Conservation (phyloP, 2,329 filamentous ascomycete genomes). For the Pyricularia sp. region DNA sequence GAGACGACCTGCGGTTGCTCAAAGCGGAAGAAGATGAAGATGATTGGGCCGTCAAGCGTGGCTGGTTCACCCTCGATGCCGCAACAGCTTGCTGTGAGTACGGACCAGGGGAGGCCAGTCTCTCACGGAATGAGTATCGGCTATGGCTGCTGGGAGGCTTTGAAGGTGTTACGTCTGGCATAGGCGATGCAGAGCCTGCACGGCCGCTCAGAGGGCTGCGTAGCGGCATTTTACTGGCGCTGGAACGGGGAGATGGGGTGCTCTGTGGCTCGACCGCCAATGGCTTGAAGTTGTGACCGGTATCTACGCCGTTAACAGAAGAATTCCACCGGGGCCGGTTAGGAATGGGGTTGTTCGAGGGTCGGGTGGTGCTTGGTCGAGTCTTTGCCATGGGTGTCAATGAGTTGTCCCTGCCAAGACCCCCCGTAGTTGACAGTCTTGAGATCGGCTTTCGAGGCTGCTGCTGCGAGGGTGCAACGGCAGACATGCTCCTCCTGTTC, state of each 20-base stretch:
- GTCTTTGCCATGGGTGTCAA: constrained; percentile 37
- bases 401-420: constrained; percentile 25
- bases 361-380: constrained; percentile 26
- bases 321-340: constrained; percentile 65
- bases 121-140: constrained; percentile 45
- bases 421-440: constrained; percentile 35
- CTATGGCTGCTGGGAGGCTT: constrained; percentile 25
- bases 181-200: constrained; percentile 37
- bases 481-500: constrained; percentile 34
- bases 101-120: constrained; percentile 38
- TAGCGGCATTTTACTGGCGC: constrained; percentile 39
- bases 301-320: constrained; percentile 55
- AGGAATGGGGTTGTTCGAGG: constrained; percentile 31
- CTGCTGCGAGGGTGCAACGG: constrained; percentile 19
- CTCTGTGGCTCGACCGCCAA: constrained; percentile 41
- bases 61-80: constrained; percentile 27
- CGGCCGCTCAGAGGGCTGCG: constrained; percentile 36
- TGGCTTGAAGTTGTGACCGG: constrained; percentile 61
- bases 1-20: constrained; percentile 39
- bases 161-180: constrained; percentile 34
- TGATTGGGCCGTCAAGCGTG: constrained; percentile 31
- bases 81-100: constrained; percentile 28
- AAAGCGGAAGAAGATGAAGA: constrained; percentile 34
- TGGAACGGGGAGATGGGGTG: constrained; percentile 42
- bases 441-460: constrained; percentile 30